A percentile compares a stretch with the other conserved stretches of the same genome.
Evolutionary conservation across 2,329 filamentous ascomycete genomes (phyloP).

Genomic region (Geoglossum cookeanum): DNA sequence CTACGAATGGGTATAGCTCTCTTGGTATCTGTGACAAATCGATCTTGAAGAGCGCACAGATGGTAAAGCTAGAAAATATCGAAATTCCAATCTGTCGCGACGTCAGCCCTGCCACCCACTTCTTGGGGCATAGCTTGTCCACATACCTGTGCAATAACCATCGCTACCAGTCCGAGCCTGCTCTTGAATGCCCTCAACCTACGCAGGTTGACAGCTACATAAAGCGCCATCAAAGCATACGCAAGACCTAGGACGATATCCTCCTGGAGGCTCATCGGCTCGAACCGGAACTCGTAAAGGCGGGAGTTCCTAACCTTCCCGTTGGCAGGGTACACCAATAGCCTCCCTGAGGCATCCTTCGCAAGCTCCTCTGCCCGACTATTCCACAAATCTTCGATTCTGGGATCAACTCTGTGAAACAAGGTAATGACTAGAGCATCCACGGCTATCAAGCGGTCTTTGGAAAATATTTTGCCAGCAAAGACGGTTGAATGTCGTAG

Average conservation of each 20-base stretch:
- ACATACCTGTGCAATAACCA: conserved; percentile 43
- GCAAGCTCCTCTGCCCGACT: conserved; percentile 35
- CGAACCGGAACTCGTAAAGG: conserved; percentile 62
- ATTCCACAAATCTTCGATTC: conserved; percentile 47
- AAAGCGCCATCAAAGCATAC: conserved; percentile 43
- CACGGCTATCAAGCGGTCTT: conserved; percentile 46
- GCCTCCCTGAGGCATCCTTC: conserved; percentile 29
- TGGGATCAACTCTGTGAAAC: conserved; percentile 46
- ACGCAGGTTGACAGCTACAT: conserved; percentile 47
- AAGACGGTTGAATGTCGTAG: conserved; percentile 64
- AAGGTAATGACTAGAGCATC: conserved; percentile 65
- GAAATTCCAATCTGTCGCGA: conserved; percentile 38
- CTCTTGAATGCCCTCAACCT: conserved; percentile 60
- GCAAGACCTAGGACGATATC: conserved; percentile 42
- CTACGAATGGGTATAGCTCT: conserved; percentile 57
- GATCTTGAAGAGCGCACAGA: conserved; percentile 57
- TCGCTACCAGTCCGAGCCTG: conserved; percentile 49
- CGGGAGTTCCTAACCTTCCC: conserved; percentile 35
- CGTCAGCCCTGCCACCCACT: neutral
- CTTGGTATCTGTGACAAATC: conserved; percentile 57
- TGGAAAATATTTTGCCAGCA: conserved; percentile 58
- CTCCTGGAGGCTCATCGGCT: conserved; percentile 50
- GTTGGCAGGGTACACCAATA: conserved; percentile 45
- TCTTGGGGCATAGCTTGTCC: neutral
- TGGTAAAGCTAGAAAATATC: conserved; percentile 59